Conservation (phyloP, 2,329 filamentous ascomycete species). For the Hymenoscyphus fructigenus region DNA sequence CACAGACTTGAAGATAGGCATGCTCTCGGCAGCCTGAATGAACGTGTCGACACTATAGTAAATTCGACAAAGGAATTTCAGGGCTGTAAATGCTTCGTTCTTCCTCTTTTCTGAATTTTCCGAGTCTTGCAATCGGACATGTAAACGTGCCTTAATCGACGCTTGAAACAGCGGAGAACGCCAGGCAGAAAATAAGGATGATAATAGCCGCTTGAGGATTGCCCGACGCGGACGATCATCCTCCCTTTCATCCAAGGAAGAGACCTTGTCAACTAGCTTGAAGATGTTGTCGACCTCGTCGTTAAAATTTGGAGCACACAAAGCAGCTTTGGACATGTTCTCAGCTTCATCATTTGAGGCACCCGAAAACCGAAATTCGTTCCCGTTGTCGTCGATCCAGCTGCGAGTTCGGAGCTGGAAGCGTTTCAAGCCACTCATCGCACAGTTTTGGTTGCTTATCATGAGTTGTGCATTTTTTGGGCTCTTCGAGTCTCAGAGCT, state of each 20-base stretch:
- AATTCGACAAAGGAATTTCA: conserved; percentile 7
- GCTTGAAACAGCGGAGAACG: background rate
- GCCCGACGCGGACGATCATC: background rate
- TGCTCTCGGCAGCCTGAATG: conserved; percentile 1
- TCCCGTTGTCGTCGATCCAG: conserved; percentile 16
- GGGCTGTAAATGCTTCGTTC: background rate
- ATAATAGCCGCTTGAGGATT: conserved; percentile 15
- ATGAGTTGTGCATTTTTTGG: conserved; percentile 2
- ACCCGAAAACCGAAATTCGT: conserved; percentile 14
- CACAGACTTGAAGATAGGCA: conserved; percentile 6
- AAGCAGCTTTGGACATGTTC: conserved; percentile 15
- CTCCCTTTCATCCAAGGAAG: conserved; percentile 14
- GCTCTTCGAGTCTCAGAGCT: conserved; percentile 6
- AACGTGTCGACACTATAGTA: conserved; percentile 2
- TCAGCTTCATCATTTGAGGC: conserved; percentile 13
- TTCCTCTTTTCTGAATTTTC: conserved; percentile 3
- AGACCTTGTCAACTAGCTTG: conserved; percentile 12
- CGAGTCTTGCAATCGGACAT: background rate
- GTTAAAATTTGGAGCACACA: conserved; percentile 16
- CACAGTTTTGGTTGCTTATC: conserved; percentile 11
- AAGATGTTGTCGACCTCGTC: conserved; percentile 16
- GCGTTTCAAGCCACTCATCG: conserved; percentile 13
- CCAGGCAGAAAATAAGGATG: conserved; percentile 16
- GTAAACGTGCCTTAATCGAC: conserved; percentile 4
- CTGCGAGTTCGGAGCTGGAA: conserved; percentile 11